Conservation (phyloP, 2,329 filamentous ascomycete species). For the Curvularia sp. region DNA sequence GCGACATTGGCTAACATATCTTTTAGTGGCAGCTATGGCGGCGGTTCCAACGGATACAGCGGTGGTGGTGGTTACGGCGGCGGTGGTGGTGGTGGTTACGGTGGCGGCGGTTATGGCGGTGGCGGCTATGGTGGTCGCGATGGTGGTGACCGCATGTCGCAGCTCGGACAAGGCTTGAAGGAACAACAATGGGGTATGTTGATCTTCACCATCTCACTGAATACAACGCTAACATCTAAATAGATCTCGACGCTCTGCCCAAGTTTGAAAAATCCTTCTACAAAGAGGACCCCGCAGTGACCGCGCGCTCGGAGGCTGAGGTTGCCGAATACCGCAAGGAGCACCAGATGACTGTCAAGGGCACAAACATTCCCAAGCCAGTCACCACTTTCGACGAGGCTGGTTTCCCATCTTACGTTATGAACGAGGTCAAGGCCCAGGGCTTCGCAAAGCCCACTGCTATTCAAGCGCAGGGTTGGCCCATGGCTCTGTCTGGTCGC, state of each 20-base stretch:
- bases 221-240: slow-evolving; percentile 32
- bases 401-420: slow-evolving; percentile 94
- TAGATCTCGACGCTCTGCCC: slow-evolving; percentile 79
- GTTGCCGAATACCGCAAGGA: slow-evolving; percentile 88
- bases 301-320: slow-evolving; percentile 75
- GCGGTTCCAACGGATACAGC: slow-evolving; percentile 64
- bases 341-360: slow-evolving; percentile 83
- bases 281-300: slow-evolving; percentile 87
- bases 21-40: slow-evolving; percentile 45
- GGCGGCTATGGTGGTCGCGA: slow-evolving; percentile 56
- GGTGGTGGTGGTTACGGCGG: slow-evolving; percentile 39
- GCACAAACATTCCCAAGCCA: slow-evolving; percentile 83
- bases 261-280: slow-evolving; percentile 99
- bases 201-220: background rate
- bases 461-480: slow-evolving; percentile 98
- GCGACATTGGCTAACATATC: slow-evolving; percentile 39
- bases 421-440: slow-evolving; percentile 98
- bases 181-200: slow-evolving; percentile 85
- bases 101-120: slow-evolving; percentile 58
- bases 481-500: slow-evolving; percentile 96
- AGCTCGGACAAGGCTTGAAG: slow-evolving; percentile 86
- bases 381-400: slow-evolving; percentile 98
- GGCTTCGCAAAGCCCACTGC: slow-evolving; percentile 92
- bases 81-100: slow-evolving; percentile 43
- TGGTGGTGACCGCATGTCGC: slow-evolving; percentile 92